Base-by-base conservation (phyloP, 2,329 filamentous ascomycete species). In the Exophiala phaeomuriformis region DNA sequence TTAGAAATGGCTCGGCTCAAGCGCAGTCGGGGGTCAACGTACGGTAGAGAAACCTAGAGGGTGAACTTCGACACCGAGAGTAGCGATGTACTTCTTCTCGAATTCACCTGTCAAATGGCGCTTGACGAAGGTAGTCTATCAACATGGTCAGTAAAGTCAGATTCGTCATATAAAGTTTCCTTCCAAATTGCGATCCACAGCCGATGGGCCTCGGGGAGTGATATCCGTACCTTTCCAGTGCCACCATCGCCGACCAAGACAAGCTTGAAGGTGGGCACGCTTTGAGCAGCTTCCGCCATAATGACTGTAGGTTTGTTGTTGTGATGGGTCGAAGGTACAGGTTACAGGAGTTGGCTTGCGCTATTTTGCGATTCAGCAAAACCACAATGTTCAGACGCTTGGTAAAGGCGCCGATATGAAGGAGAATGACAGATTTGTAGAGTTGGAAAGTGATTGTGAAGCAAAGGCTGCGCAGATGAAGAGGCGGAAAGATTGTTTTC, bases 11-110 rank as follows among this genome's bases (percentile, higher is more conserved):
- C 30, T 9, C 28, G 36, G 19, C 19, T 4, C 6, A 19, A 19
- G 58, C 48, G 60, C 65, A 59, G 28, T 49, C n/a, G 44, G 39
- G 63, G 39, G 63, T 64, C 64, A 67, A 80, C 89, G 78, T 89
- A 97, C 90, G 72, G 91, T 97, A 69, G 85, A 89, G 84, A 98
- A 98, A 69, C 85, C 87, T 64, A 98, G 88, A 73, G 93, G 93
- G 81, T 98, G 93, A 64, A 98, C 93, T 76, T 98, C 93, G 72
- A 98, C 93, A 86, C 93, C 93, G 64, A 98, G 88, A 57, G 93
- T 98, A 68, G 93, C 93, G 75, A 98, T 97, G 80, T 98, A 98
- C 81, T 97, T 98, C 87, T 98, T 98, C 80, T 98, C 93, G 73
- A 98, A 98, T 75, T 98, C 93, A 74, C 93, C 93, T 71, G 93